phyloP scores from a whole-genome alignment of 805 yeast species.

The Candida saitoana region DNA sequence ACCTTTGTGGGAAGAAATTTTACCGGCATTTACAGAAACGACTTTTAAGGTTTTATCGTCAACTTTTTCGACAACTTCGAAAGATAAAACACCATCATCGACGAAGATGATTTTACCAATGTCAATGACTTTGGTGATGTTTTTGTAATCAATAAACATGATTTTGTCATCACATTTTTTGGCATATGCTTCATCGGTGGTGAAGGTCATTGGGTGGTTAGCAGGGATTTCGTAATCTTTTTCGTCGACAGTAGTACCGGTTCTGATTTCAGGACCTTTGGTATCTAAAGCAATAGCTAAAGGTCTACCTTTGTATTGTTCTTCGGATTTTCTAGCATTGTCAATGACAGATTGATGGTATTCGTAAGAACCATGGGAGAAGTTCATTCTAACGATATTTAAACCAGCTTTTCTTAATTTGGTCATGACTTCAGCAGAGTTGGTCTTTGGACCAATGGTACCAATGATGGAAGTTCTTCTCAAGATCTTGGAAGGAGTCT shows the following conservation, averaged over 20 bases:
- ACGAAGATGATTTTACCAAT: conserved; percentile 88
- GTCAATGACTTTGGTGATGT: conserved; percentile 91
- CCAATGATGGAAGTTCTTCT: conserved; percentile 98
- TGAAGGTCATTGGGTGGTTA: conserved; percentile 86
- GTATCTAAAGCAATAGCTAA: conserved; percentile 98
- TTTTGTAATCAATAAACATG: conserved; percentile 91
- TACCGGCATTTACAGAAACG: conserved; percentile 88
- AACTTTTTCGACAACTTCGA: conserved; percentile 80
- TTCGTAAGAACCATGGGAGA: conserved; percentile 96
- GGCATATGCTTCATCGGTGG: conserved; percentile 82
- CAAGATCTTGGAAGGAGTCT: conserved; percentile 70
- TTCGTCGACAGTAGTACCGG: conserved; percentile 85
- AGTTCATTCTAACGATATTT: conserved; percentile 98
- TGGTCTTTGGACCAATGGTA: conserved; percentile 98
- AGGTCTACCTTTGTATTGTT: conserved; percentile 89
- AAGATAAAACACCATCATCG: conserved; percentile 97
- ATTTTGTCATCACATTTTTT: conserved; percentile 68
- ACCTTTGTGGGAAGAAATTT: conserved; percentile 96
- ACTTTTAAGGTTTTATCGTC: conserved; percentile 83
- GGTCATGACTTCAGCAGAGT: conserved; percentile 77
- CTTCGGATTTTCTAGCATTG: conserved; percentile 93
- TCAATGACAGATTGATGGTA: conserved; percentile 96
- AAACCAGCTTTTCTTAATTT: conserved; percentile 94
- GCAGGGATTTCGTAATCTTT: conserved; percentile 79
- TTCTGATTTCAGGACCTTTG: conserved; percentile 99